Percentiles rank a stretch among this genome's conserved stretches.
Conservation (phyloP, 257 asterid genomes). For the Solanum etuberosum region DNA sequence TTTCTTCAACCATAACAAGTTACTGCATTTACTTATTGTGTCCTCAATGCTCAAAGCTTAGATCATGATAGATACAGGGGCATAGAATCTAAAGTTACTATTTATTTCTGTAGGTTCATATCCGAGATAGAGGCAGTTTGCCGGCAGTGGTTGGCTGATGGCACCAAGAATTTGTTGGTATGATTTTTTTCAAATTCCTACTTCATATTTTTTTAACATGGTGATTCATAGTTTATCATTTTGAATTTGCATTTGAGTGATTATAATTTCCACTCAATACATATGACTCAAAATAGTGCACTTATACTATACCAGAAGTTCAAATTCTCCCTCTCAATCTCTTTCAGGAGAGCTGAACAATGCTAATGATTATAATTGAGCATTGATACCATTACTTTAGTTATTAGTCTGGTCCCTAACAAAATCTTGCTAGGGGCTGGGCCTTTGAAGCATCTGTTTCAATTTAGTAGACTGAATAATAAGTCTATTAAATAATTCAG, state of each 20-base stretch:
- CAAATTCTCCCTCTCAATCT: background rate
- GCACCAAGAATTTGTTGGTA: constrained; percentile 75
- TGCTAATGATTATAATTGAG: background rate
- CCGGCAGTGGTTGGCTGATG: constrained; percentile 80
- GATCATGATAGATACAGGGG: background rate
- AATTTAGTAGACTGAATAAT: background rate
- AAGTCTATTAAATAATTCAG: background rate
- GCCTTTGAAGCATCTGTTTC: background rate
- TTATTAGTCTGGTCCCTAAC: background rate
- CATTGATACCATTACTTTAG: background rate
- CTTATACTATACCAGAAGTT: background rate
- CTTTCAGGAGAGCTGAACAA: background rate
- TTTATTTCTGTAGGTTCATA: constrained; percentile 47
- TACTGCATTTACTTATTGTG: background rate
- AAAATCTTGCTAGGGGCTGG: background rate
- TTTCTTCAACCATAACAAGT: background rate
- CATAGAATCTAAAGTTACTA: background rate
- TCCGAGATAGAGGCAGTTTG: constrained; percentile 88
- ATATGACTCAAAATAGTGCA: background rate
- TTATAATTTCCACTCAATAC: background rate
- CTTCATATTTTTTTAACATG: background rate
- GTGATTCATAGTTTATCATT: background rate
- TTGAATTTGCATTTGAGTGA: background rate
- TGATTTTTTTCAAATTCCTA: constrained; percentile 1
- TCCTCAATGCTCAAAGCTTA: background rate